These are phyloP conservation scores for Pelargonium myrrhifolium DNA, from an alignment of 441 rosid genomes.

Conservation along the genomic window DNA sequence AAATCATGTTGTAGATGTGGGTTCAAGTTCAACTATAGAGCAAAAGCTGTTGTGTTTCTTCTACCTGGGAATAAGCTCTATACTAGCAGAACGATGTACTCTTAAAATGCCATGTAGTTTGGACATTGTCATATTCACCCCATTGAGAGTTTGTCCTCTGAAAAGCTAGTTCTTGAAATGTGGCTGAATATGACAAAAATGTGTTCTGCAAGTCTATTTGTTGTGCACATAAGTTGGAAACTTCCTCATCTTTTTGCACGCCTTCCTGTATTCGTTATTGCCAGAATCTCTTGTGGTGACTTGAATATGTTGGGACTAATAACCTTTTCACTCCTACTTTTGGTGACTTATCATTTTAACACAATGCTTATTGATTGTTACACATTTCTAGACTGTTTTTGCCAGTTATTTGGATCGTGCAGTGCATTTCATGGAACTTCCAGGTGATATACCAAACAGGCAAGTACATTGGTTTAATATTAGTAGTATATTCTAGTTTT, in stretches of 20 bases:
- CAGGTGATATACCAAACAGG: conserved; percentile 99
- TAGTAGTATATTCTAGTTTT: background rate
- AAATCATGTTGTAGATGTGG: conserved; percentile 1
- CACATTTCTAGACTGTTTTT: conserved; percentile 63
- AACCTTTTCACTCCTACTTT: background rate
- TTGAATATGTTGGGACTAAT: background rate
- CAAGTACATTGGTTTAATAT: conserved; percentile 27
- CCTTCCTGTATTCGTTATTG: background rate
- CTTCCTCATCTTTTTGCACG: background rate
- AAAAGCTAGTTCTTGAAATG: background rate
- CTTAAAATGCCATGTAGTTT: background rate
- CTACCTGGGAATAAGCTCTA: background rate
- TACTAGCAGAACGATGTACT: background rate
- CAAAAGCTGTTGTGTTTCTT: background rate
- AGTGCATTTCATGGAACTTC: conserved; percentile 98
- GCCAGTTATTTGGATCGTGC: conserved; percentile 80
- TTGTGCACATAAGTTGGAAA: background rate
- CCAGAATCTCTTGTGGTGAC: background rate
- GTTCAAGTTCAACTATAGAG: background rate
- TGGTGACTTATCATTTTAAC: background rate
- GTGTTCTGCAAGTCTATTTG: background rate
- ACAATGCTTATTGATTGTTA: conserved; percentile 18
- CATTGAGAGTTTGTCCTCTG: conserved; percentile 1
- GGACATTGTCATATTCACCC: background rate
- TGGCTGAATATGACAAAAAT: no score